Evolutionary conservation across 306 rosid species (phyloP).

Genomic region (Ochetophila trinervis): DNA sequence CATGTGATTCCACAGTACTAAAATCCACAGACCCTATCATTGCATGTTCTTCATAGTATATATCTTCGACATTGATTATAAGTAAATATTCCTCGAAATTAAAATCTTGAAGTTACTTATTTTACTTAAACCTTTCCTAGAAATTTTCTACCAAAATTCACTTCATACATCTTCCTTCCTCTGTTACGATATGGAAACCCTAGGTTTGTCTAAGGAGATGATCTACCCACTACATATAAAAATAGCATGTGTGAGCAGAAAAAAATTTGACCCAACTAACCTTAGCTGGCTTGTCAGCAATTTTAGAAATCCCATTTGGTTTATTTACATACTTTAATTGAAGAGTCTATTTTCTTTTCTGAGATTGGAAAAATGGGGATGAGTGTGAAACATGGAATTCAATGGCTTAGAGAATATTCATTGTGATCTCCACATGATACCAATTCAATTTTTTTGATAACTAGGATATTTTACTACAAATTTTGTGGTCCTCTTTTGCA

Average conservation of each 20-base stretch:
- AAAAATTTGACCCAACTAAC: conserved; percentile 19
- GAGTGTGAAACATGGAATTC: conserved; percentile 34
- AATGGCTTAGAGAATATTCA: conserved; percentile 22
- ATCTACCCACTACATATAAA: conserved; percentile 15
- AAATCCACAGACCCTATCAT: conserved; percentile 33
- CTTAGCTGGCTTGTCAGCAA: conserved; percentile 53
- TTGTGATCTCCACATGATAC: conserved; percentile 25
- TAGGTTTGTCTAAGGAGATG: conserved; percentile 15
- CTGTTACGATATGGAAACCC: conserved; percentile 26
- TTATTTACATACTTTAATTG: conserved; percentile 4
- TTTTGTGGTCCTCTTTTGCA: too few relatives aligned
- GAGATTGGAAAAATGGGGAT: conserved; percentile 24
- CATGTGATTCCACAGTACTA: conserved; percentile 41
- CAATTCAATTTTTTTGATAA: not conserved
- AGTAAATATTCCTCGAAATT: not conserved
- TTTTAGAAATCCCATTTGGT: conserved; percentile 17
- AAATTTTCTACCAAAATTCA: conserved; percentile 2
- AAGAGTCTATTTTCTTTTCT: conserved; percentile 45
- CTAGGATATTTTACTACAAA: not conserved
- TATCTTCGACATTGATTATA: not conserved
- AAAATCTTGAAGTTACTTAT: conserved; percentile 1
- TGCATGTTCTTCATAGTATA: conserved; percentile 22
- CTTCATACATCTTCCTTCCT: not conserved
- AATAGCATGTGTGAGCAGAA: not conserved
- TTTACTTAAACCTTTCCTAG: conserved; percentile 15